These are phyloP conservation scores for Aspergillus quadrilineatus DNA, from an alignment of 2,329 filamentous ascomycete genomes.

Conservation along the genomic window DNA sequence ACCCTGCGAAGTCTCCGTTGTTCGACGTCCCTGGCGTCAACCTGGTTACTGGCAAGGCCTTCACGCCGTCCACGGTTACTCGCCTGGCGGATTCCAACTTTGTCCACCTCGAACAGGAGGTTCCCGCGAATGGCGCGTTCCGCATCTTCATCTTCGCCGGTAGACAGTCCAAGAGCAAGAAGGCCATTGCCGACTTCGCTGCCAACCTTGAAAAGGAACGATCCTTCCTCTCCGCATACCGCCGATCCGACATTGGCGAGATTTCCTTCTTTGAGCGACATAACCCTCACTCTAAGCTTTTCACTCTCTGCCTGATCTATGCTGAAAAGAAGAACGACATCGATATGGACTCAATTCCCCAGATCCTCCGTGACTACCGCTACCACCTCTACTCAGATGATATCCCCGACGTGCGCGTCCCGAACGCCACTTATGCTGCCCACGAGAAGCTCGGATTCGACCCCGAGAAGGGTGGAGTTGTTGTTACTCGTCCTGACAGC, in stretches of 20 bases:
- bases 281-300: conserved; percentile 81
- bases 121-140: conserved; percentile 85
- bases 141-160: conserved; percentile 86
- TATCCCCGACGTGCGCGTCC: conserved; percentile 68
- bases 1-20: conserved; percentile 68
- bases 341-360: conserved; percentile 72
- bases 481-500: conserved; percentile 82
- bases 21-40: conserved; percentile 67
- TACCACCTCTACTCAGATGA: conserved; percentile 88
- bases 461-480: conserved; percentile 70
- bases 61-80: conserved; percentile 78
- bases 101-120: conserved; percentile 84
- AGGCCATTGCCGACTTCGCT: conserved; percentile 70
- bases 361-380: conserved; percentile 69
- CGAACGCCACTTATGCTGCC: conserved; percentile 68
- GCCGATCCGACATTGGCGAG: conserved; percentile 58
- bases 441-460: conserved; percentile 85
- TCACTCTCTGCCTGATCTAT: conserved; percentile 75
- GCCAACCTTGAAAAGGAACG: conserved; percentile 61
- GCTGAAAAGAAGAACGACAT: conserved; percentile 66
- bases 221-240: conserved; percentile 71
- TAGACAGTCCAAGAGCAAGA: conserved; percentile 56
- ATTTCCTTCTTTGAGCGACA: conserved; percentile 77
- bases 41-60: conserved; percentile 70
- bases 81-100: conserved; percentile 85